phyloP scores from a whole-genome alignment of 495 filamentous ascomycete genomes.

The Lepraria neglecta region DNA sequence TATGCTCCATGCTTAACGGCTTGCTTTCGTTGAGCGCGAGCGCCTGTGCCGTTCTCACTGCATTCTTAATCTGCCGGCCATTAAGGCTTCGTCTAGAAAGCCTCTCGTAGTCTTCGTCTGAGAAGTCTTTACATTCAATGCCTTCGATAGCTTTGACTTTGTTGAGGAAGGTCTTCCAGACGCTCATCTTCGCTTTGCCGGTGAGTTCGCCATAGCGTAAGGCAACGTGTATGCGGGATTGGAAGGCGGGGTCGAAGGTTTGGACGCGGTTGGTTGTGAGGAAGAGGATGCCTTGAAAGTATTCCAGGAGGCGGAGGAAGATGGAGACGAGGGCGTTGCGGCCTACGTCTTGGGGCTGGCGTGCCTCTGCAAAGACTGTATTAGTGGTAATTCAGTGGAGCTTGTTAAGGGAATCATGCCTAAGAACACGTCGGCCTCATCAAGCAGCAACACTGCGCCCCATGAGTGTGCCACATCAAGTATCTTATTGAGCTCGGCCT shows the following conservation, averaged over 20 bases:
- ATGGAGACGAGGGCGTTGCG: conserved; percentile 74
- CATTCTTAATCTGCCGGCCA: conserved; percentile 96
- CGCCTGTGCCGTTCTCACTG: conserved; percentile 77
- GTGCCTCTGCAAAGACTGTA: conserved; percentile 44
- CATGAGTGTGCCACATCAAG: conserved; percentile 82
- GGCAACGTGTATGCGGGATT: conserved; percentile 64
- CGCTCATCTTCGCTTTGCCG: conserved; percentile 65
- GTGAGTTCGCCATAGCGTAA: conserved; percentile 75
- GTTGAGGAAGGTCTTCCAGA: conserved; percentile 83
- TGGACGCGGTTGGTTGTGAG: conserved; percentile 75
- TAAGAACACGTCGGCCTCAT: conserved; percentile 76
- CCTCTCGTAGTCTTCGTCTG: conserved; percentile 58
- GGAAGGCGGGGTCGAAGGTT: conserved; percentile 63
- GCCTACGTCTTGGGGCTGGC: conserved; percentile 62
- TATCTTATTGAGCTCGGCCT: conserved; percentile 74
- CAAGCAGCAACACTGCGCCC: conserved; percentile 72
- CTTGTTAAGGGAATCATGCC: neutral
- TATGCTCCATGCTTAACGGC: conserved; percentile 70
- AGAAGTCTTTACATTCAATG: conserved; percentile 55
- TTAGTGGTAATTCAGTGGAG: neutral
- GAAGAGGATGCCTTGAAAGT: conserved; percentile 77
- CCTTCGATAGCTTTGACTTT: conserved; percentile 55
- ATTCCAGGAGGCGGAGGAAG: conserved; percentile 64
- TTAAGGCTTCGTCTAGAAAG: conserved; percentile 70
- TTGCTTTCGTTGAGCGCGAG: conserved; percentile 71